Base-by-base conservation (phyloP, 257 asterid genomes). In the Solanum ahanhuiri region DNA sequence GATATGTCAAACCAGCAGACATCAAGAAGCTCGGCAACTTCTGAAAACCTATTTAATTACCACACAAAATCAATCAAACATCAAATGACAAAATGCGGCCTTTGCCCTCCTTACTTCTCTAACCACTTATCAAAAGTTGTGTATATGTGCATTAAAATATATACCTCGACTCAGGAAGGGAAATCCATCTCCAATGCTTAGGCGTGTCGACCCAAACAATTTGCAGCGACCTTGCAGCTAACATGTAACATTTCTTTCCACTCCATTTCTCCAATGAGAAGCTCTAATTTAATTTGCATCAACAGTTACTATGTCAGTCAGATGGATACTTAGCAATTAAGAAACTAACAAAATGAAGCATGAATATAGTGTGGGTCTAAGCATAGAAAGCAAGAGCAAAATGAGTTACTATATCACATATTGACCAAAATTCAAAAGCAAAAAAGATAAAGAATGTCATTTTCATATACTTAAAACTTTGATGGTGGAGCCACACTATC, bases 1-100 rank as follows among this genome's bases (percentile, higher is more conserved):
- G 83, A 75, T 12, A 96, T 71, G 79, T 95, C 98, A n/a, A 95
- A 89, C 99, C 97, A 93, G 85, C 97, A 92, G 2, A 95, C 97
- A 9, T 41, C 87, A 0, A 90, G 88, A 81, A 96, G 87, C 87
- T 85, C 87, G 10, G 87, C 87, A 30, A 70, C 83, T 70, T 85
- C 87, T 20, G 54, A 22, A 63, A 85, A 85, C 87, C 87, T 85
- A 63, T 23, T 23, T 69, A 3, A 63, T 34, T 43, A 10, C 25
- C 83, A 41, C 22, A 77, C 83, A 77, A 85, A 83, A 86, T 82
- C 82, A 84, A 57, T 20, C 25, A 58, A 58, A 77, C 43, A 43
- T 77, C 83, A 41, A 77, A 41, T 77, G 83, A 77, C 12, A 15
- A 77, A 77, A 10, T 45, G 25, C 25, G 3, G 2, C 82, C n/a